Evolutionary conservation across 2,329 filamentous ascomycete genomes (phyloP).

Genomic region (Claviceps arundinis): DNA sequence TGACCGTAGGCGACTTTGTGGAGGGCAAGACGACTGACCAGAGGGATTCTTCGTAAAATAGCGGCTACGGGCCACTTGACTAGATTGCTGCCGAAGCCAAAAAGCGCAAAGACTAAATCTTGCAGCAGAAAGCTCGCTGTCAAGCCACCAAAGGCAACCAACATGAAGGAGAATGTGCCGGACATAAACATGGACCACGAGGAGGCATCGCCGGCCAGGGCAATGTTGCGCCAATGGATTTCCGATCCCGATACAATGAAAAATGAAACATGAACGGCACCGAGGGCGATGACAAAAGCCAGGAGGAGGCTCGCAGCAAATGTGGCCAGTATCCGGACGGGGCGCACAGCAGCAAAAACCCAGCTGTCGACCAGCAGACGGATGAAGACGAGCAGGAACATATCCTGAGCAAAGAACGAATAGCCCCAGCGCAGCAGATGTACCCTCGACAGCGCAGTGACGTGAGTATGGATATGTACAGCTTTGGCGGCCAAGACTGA

Average conservation of each 20-base stretch:
- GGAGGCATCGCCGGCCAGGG: constrained; percentile 17
- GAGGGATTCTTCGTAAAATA: constrained; percentile 4
- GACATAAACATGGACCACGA: constrained; percentile 18
- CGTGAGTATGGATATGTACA: constrained; percentile 17
- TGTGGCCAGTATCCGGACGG: constrained; percentile 4
- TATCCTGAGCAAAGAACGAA: constrained; percentile 21
- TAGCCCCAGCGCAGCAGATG: constrained; percentile 17
- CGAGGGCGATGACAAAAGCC: constrained; percentile 12
- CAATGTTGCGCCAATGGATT: constrained; percentile 22
- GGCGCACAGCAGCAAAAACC: constrained; percentile 4
- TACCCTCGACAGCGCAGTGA: constrained; percentile 13
- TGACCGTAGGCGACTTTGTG: constrained; percentile 8
- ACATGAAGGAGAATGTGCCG: constrained; percentile 15
- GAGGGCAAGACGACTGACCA: background rate
- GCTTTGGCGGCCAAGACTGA: constrained; percentile 16
- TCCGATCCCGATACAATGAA: constrained; percentile 18
- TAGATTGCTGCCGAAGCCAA: constrained; percentile 13
- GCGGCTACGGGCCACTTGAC: constrained; percentile 12
- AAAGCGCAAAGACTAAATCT: constrained; percentile 9
- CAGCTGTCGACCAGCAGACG: constrained; percentile 16
- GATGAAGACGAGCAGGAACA: constrained; percentile 16
- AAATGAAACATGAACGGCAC: constrained; percentile 14
- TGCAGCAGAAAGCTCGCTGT: constrained; percentile 15
- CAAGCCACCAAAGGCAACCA: constrained; percentile 10
- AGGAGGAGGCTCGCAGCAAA: constrained; percentile 8